These are phyloP conservation scores for Leccinum imitatum DNA, from an alignment of 768 basidiomycete genomes.

Conservation along the genomic window DNA sequence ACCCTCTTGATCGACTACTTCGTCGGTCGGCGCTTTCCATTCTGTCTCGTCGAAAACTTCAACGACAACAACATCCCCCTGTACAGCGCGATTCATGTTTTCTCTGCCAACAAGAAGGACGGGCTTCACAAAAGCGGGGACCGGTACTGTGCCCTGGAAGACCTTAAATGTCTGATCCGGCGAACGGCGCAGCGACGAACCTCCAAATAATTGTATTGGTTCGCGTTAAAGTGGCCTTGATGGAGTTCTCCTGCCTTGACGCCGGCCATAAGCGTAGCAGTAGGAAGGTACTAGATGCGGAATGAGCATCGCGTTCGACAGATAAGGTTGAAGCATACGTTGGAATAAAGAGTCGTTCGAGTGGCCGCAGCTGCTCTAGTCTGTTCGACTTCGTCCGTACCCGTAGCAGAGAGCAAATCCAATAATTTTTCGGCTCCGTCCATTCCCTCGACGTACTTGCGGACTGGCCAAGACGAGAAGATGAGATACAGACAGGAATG, in stretches of 20 bases:
- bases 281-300: slow-evolving; percentile 68
- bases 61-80: slow-evolving; percentile 91
- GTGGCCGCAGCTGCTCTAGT: slow-evolving; percentile 55
- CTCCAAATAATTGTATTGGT: slow-evolving; percentile 95
- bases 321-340: slow-evolving; percentile 45
- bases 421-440: slow-evolving; percentile 63
- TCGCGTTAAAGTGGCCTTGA: slow-evolving; percentile 95
- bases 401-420: slow-evolving; percentile 76
- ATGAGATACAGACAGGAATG: not conserved
- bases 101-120: slow-evolving; percentile 85
- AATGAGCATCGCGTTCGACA: not conserved
- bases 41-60: slow-evolving; percentile 83
- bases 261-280: slow-evolving; percentile 70
- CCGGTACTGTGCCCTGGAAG: slow-evolving; percentile 73
- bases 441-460: slow-evolving; percentile 79
- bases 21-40: slow-evolving; percentile 91
- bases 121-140: slow-evolving; percentile 70
- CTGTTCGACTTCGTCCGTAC: slow-evolving; percentile 61
- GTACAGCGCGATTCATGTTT: slow-evolving; percentile 93
- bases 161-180: not conserved
- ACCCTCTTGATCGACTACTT: slow-evolving; percentile 95
- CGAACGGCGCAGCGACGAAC: slow-evolving; percentile 35
- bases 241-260: slow-evolving; percentile 81
- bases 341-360: slow-evolving; percentile 67
- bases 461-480: slow-evolving; percentile 43